Evolutionary conservation across 31 red algal genomes (phyloP).

Genomic region (Odonthalia washingtoniensis): DNA sequence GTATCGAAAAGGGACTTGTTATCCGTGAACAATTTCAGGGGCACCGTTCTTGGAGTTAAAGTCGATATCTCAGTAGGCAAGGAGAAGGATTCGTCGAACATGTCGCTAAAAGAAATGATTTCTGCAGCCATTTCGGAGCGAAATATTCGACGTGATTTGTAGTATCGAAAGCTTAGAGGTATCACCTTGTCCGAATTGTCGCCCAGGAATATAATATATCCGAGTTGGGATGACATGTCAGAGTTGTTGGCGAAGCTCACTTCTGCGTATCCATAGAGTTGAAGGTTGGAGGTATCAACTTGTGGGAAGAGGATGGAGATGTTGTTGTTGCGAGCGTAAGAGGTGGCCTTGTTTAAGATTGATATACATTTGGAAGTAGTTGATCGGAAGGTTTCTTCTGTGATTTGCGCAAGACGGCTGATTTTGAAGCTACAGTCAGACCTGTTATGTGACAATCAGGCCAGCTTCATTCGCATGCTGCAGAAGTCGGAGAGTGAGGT

Average conservation of each 20-base stretch:
- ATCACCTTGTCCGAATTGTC: not conserved
- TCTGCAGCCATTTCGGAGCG: slow-evolving; percentile 29
- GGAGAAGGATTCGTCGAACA: slow-evolving; percentile 31
- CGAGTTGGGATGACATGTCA: slow-evolving; percentile 38
- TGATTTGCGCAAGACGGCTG: slow-evolving; percentile 17
- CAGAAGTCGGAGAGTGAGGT: not conserved
- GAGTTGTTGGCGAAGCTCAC: slow-evolving; percentile 40
- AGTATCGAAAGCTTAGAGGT: slow-evolving; percentile 11
- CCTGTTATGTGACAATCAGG: slow-evolving; percentile 16
- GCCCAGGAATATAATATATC: slow-evolving; percentile 31
- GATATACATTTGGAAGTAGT: not conserved
- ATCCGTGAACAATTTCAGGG: slow-evolving; percentile 20
- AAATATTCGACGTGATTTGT: slow-evolving; percentile 35
- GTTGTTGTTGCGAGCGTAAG: slow-evolving; percentile 10
- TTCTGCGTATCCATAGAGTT: slow-evolving; percentile 22
- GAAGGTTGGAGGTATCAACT: not conserved
- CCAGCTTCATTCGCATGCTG: slow-evolving; percentile 25
- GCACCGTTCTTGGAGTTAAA: not conserved
- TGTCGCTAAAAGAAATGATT: slow-evolving; percentile 41
- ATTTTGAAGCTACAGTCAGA: slow-evolving; percentile 13
- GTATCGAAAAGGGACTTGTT: slow-evolving; percentile 35
- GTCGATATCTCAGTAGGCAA: slow-evolving; percentile 12
- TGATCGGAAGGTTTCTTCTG: not conserved
- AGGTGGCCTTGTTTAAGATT: not conserved
- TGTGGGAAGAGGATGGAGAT: not conserved